Percentiles rank a stretch among this genome's conserved stretches.
These are phyloP conservation scores for Alternaria ventricosa DNA, from an alignment of 2,329 filamentous ascomycete genomes.

Conservation along the genomic window DNA sequence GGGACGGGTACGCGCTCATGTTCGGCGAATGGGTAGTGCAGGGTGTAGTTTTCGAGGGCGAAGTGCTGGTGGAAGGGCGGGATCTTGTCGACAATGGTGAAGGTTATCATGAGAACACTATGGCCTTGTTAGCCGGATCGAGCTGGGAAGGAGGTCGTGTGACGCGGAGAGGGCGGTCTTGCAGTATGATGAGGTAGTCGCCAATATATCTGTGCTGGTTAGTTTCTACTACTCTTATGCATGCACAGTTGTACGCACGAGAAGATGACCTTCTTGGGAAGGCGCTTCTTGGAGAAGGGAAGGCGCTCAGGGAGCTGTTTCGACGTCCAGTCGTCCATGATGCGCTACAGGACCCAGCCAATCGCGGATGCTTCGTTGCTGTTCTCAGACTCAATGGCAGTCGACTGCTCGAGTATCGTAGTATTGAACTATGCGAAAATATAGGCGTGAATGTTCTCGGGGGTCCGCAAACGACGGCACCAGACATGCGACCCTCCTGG, in stretches of 20 bases:
- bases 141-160: constrained; percentile 44
- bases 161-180: constrained; percentile 35
- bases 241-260: constrained; percentile 51
- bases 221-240: constrained; percentile 16
- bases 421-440: not conserved
- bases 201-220: constrained; percentile 58
- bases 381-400: not conserved
- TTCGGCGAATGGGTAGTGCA: constrained; percentile 64
- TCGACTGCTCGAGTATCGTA: not conserved
- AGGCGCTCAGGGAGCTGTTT: constrained; percentile 54
- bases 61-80: constrained; percentile 65
- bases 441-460: constrained; percentile 8
- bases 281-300: constrained; percentile 61
- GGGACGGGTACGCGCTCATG: constrained; percentile 62
- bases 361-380: constrained; percentile 7
- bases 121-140: constrained; percentile 14
- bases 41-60: constrained; percentile 61
- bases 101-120: constrained; percentile 60
- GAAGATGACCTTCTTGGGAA: constrained; percentile 59
- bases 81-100: constrained; percentile 61
- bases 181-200: constrained; percentile 67
- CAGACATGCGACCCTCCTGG: constrained; percentile 39
- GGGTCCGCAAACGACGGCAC: constrained; percentile 19
- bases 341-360: constrained; percentile 27
- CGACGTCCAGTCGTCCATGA: constrained; percentile 45